Base-by-base conservation (phyloP, 1,139 yeast species). In the Pneumocystis canis region DNA sequence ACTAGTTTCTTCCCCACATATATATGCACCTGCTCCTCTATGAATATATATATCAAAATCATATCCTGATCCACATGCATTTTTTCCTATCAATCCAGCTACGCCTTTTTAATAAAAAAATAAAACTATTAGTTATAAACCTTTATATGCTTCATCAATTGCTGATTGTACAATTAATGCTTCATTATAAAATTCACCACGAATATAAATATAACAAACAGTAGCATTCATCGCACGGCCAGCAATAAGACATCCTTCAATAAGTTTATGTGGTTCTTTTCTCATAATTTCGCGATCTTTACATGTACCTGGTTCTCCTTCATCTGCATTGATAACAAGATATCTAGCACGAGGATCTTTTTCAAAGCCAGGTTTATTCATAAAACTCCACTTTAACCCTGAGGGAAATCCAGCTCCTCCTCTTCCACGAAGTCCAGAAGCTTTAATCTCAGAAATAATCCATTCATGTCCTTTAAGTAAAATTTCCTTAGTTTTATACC, bases 351-450 rank as follows among this genome's bases (percentile, higher is more conserved):
- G 95, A 25, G 75, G 77, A 74, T 87, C 87, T 73, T 87, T 87
- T 69, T 87, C 94, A 95, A 95, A 87, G 66, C 92, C 92, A 61
- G 95, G 95, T 62, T 95, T 95, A 76, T 87, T 87, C 95, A 87
- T 87, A 72, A 87, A 87, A 25, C 94, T 85, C 94, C 94, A 87
- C 75, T 87, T 87, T 71, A 87, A 80, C 60, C 95, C 95, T 32
- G 89, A 83, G 62, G 95, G 95, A 79, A 87, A 87, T 31, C 95
- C 95, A 59, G 95, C 95, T 71, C 95, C 95, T 66, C 95, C 95
- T 76, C 95, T 84, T 64, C 95, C 95, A 75, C 95, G 83, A 68
- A 87, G 79, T 25, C 95, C 95, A 9, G 90, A 84, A 71, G 83
- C 82, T 74, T 87, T 87, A 79, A 86, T 83, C 75, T 87, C 94